Percentiles rank a stretch among this genome's conserved stretches.
These are phyloP conservation scores for Coffea canephora DNA, from an alignment of 257 asterid genomes.

Conservation along the genomic window DNA sequence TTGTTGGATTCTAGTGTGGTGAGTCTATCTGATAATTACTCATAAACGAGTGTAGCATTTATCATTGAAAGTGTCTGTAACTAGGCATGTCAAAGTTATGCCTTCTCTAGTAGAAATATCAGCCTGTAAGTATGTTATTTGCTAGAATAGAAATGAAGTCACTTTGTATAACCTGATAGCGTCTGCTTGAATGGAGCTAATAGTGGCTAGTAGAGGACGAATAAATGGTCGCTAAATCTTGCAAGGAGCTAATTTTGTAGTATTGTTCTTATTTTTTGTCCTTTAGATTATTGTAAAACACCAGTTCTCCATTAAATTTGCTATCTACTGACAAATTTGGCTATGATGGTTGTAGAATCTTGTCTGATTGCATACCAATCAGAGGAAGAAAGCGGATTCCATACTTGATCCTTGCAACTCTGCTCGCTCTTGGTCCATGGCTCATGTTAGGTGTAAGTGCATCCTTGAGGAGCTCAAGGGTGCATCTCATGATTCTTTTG, in stretches of 20 bases:
- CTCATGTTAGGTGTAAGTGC: slow-evolving; percentile 50
- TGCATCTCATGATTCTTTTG: slow-evolving; percentile 75
- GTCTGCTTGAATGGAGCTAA: neutral
- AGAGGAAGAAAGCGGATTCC: slow-evolving; percentile 86
- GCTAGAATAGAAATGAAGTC: neutral
- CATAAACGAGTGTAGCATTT: neutral
- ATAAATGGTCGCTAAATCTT: neutral
- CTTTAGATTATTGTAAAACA: no score
- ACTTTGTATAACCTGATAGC: neutral
- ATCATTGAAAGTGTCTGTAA: no score
- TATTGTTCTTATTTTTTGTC: neutral
- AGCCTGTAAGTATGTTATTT: neutral
- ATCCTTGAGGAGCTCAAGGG: slow-evolving; percentile 57
- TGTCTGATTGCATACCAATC: slow-evolving; percentile 90
- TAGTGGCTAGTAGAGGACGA: neutral
- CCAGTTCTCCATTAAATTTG: neutral
- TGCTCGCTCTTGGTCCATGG: slow-evolving; percentile 88
- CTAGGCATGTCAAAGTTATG: neutral
- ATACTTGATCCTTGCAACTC: slow-evolving; percentile 70
- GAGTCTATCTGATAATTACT: no score
- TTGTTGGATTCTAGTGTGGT: no score
- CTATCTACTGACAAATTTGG: neutral
- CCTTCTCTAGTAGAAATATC: neutral
- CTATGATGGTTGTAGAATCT: slow-evolving; percentile 53
- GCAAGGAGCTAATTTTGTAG: neutral